These are phyloP conservation scores for Coniochaeta sp. DNA, from an alignment of 2,329 filamentous ascomycete genomes.

Conservation along the genomic window DNA sequence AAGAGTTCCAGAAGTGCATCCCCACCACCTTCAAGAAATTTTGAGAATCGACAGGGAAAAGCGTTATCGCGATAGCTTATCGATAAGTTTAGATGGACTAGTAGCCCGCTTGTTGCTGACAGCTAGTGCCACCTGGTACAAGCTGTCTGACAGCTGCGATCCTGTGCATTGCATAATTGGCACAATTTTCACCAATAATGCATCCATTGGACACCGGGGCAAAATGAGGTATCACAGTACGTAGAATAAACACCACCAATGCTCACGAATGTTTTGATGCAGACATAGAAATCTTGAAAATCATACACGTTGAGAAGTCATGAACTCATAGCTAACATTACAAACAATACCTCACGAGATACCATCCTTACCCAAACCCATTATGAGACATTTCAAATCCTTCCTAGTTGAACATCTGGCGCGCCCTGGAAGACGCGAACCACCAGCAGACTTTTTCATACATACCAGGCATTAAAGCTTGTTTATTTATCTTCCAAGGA, in stretches of 20 bases:
- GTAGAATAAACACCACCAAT: too few species aligned
- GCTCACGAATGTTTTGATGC: background rate
- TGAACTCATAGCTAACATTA: slow-evolving; percentile 1
- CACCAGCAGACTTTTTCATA: background rate
- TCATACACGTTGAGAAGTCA: background rate
- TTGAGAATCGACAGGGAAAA: background rate
- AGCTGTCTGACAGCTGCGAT: background rate
- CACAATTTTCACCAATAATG: too few species aligned
- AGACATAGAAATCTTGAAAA: background rate
- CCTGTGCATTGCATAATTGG: too few species aligned
- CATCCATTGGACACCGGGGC: too few species aligned
- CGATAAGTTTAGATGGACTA: background rate
- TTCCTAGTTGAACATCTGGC: background rate
- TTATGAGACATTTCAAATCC: background rate
- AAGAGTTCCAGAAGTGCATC: background rate
- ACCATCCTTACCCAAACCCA: background rate
- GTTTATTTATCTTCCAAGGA: slow-evolving; percentile 10
- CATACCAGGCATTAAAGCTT: background rate
- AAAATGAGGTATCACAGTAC: too few species aligned
- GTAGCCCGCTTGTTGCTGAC: background rate
- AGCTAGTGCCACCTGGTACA: too few species aligned
- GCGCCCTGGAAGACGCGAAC: background rate
- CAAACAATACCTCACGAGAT: background rate
- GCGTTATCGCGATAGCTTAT: slow-evolving; percentile 1
- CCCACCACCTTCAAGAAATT: slow-evolving; percentile 2